Base-by-base conservation (phyloP, 495 filamentous ascomycete species). In the Neurospora sp. region DNA sequence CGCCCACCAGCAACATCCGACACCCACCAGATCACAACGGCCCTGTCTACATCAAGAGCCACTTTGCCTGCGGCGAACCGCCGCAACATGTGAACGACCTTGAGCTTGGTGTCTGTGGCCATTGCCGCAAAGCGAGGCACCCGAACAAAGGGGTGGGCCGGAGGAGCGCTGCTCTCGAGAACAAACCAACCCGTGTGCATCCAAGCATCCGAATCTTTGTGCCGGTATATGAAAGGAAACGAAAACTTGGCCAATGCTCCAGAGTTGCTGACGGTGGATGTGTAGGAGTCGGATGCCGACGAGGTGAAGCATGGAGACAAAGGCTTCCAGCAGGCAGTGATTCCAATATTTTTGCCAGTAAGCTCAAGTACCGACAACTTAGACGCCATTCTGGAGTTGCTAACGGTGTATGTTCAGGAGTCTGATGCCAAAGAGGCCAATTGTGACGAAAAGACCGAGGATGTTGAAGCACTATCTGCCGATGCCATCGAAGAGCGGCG, bases 391-490 rank as follows among this genome's bases (percentile, higher is more conserved):
- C 16, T 0, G 16, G 44, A 20, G n/a, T 48, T 48, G 9, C 44
- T 48, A 3, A 22, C n/a, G 8, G 0, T 48, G 3, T 6, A 48
- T 48, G 2, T 48, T 11, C 18, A 48, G 44, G n/a, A 46, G 0
- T 2, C 0, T 8, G 1, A 4, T 10, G 2, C 3, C 44, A 1
- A 46, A 4, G 4, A 20, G 44, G 0, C 18, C 0, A 4, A 46
- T 8, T 2, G 0, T 42, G 41, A 42, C 41, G 16, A 42, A 0
- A 42, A 18, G 6, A 4, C n/a, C 44, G 44, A 48, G 0, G 0
- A 48, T 48, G 44, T 48, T 3, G 2, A 20, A 1, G 6, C 4
- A 3, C 2, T 31, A 31, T 31, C 44, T 8, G 18, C 3, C 0
- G 44, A 48, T 0, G 7, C 0, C 3, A 9, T 48, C 5, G 44